Percentiles rank a stretch among this genome's conserved stretches.
Conservation (phyloP, 2,329 filamentous ascomycete species). For the Ascosphaera aggregata region DNA sequence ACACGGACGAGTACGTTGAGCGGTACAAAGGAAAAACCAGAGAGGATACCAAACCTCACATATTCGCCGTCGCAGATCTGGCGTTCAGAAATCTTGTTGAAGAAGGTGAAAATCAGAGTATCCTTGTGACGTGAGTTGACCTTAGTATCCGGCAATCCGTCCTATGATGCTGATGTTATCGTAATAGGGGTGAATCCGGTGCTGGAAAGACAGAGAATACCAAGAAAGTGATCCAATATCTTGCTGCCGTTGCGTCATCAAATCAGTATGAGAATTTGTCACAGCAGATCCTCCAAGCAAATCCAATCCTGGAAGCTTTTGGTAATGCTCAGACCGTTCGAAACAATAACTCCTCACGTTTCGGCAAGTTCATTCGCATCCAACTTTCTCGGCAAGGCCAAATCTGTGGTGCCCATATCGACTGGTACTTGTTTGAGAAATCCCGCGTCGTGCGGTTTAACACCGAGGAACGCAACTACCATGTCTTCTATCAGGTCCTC, state of each 20-base stretch:
- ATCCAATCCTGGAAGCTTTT: conserved; percentile 93
- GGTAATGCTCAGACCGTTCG: conserved; percentile 94
- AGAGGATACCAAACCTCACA: conserved; percentile 91
- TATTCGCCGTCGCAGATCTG: conserved; percentile 92
- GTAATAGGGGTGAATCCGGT: conserved; percentile 58
- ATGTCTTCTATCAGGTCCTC: conserved; percentile 89
- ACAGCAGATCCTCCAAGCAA: conserved; percentile 85
- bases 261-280: conserved; percentile 76
- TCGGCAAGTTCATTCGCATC: conserved; percentile 97
- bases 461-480: conserved; percentile 76
- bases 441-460: conserved; percentile 89
- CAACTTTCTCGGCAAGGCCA: conserved; percentile 74
- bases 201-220: conserved; percentile 98
- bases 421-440: conserved; percentile 96
- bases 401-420: conserved; percentile 88
- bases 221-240: conserved; percentile 97
- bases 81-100: conserved; percentile 91
- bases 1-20: conserved; percentile 88
- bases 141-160: neutral
- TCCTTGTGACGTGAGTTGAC: conserved; percentile 53
- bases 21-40: conserved; percentile 86
- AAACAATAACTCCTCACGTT: conserved; percentile 95
- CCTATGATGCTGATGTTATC: conserved; percentile 4
- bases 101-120: conserved; percentile 89
- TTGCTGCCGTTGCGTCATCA: conserved; percentile 75